Conservation (phyloP, 2,329 filamentous ascomycete genomes). For the Alternaria ventricosa region DNA sequence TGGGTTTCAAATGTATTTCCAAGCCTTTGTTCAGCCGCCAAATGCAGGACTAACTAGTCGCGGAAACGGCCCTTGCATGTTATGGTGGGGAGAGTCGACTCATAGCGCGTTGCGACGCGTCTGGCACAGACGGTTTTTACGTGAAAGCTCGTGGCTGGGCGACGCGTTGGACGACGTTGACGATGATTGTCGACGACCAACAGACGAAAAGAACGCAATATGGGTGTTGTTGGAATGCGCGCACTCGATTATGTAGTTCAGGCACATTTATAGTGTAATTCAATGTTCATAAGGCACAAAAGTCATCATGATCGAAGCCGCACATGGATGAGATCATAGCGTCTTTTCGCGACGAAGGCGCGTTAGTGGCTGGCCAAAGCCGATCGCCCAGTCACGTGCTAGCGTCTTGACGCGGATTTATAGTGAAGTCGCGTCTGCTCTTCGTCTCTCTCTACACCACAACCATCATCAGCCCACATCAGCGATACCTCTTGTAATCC, state of each 20-base stretch:
- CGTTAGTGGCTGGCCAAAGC: conserved; percentile 16
- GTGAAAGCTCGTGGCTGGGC: conserved; percentile 36
- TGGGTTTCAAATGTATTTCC: conserved; percentile 31
- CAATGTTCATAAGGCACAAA: neutral
- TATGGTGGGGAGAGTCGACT: conserved; percentile 41
- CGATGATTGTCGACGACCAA: conserved; percentile 1
- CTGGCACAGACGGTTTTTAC: conserved; percentile 32
- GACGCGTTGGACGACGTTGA: conserved; percentile 19
- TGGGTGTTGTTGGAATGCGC: conserved; percentile 24
- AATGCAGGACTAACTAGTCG: conserved; percentile 27
- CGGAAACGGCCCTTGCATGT: conserved; percentile 35
- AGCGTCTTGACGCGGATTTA: conserved; percentile 24
- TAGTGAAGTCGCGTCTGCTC: conserved; percentile 28
- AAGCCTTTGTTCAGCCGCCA: conserved; percentile 41
- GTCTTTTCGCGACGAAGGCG: conserved; percentile 22
- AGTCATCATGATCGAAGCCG: conserved; percentile 10
- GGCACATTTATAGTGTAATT: neutral
- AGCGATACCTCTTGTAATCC: conserved; percentile 26
- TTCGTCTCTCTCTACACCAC: conserved; percentile 23
- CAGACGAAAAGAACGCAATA: conserved; percentile 8
- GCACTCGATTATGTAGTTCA: neutral
- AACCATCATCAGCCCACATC: conserved; percentile 31
- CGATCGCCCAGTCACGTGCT: conserved; percentile 33
- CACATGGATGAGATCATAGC: conserved; percentile 39
- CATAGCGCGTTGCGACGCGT: conserved; percentile 43